Base-by-base conservation (phyloP, 371 early-diverging fungal genomes). In the Neoconidiobolus thromboides region DNA sequence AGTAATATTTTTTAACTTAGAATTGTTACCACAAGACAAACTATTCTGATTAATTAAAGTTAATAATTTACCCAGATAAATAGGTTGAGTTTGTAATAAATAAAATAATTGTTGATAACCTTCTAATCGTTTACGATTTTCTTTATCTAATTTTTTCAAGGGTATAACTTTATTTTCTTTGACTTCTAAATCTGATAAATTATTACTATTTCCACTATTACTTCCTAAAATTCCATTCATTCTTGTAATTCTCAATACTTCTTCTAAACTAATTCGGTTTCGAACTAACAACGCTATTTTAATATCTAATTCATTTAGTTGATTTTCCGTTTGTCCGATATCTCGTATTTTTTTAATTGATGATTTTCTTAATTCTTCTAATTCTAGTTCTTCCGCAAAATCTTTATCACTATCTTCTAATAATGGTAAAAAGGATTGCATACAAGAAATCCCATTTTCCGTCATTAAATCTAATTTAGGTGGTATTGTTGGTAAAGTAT, bases 281-380 rank as follows among this genome's bases (percentile, higher is more conserved):
- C 91, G 86, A 41, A 98, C 85, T 38, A 99, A 80, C 15, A 99
- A 77, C 7, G 96, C 89, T 61, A 99, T 96, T 69, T 96, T 96
- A 60, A 89, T 83, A 66, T 99, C 98, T 1, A 97, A 75, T 15
- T 86, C 83, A 62, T 83, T 91, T n/a, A 99, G 73, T 47, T 87
- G 79, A 0, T 75, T 71, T 62, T 96, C 93, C 9, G 84, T 71
- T 47, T 80, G 74, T 49, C 82, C 81, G 71, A 93, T 97, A 62
- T 95, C 93, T 9, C 91, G 77, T 63, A 96, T 96, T 47, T 77
- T 76, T 57, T 82, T 81, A 65, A 96, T 83, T 0, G 90, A 90
- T 52, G 77, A 67, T 61, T 91, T 88, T 3, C 92, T 80, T 54
- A 91, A 71, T 1, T 77, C 75, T 66, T 96, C 96, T 43, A 96